Conservation (phyloP, 805 yeast species). For the Yarrowia phangngaensis region DNA sequence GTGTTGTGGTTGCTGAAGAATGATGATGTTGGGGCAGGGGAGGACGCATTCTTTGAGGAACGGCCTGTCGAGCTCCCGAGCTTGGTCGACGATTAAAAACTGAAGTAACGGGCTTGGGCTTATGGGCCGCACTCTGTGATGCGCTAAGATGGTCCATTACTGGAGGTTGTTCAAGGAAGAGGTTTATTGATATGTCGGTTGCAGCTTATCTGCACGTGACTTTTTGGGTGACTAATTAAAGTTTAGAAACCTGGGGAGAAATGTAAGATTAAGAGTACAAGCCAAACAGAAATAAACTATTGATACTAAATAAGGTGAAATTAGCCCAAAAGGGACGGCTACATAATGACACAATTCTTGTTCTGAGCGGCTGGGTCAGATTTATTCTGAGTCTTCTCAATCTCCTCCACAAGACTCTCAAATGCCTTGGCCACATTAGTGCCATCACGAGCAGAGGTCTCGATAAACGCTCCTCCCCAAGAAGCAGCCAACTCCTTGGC, state of each 20-base stretch:
- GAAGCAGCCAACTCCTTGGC: constrained; percentile 59
- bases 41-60: constrained; percentile 9
- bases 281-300: too few relatives aligned
- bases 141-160: constrained; percentile 24
- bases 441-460: constrained; percentile 77
- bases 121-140: constrained; percentile 21
- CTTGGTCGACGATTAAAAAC: constrained; percentile 20
- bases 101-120: constrained; percentile 24
- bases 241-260: too few relatives aligned
- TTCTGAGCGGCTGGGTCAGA: constrained; percentile 38
- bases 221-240: too few relatives aligned
- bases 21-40: constrained; percentile 1
- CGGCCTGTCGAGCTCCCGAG: constrained; percentile 10
- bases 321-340: too few relatives aligned
- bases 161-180: too few relatives aligned
- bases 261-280: too few relatives aligned
- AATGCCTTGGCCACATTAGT: constrained; percentile 64
- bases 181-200: too few relatives aligned
- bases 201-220: constrained; percentile 26
- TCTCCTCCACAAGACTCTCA: constrained; percentile 54
- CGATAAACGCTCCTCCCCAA: constrained; percentile 69
- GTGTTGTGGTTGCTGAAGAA: constrained; percentile 8
- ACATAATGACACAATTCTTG: constrained; percentile 52
- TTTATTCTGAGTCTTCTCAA: constrained; percentile 57
- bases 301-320: too few relatives aligned